phyloP scores from a whole-genome alignment of 345 rosid species.

The Eucalyptus sp. region DNA sequence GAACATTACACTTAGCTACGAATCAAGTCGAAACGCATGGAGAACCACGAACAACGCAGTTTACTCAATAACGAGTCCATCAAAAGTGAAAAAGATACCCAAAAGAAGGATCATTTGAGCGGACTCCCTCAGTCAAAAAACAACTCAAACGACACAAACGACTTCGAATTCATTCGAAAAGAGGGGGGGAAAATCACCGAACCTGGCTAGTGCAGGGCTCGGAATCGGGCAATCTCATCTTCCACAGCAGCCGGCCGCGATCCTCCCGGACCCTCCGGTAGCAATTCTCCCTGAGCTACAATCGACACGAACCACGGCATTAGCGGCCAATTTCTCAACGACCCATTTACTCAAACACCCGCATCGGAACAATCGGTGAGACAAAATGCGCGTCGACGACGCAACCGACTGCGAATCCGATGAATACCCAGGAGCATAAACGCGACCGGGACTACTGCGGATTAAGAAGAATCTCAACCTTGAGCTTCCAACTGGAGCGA shows the following conservation, averaged over 20 bases:
- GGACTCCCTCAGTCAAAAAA: background rate
- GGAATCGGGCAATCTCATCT: constrained; percentile 44
- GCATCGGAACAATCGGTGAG: background rate
- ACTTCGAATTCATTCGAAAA: background rate
- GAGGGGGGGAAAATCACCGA: background rate
- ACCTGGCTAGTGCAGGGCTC: constrained; percentile 45
- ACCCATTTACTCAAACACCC: background rate
- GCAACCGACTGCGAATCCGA: background rate
- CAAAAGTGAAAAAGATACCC: background rate
- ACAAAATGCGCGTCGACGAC: background rate
- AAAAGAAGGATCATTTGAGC: background rate
- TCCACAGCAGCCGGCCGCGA: constrained; percentile 68
- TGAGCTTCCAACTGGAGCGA: constrained; percentile 40
- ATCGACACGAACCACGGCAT: background rate
- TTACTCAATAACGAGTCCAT: background rate
- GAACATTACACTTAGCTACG: background rate
- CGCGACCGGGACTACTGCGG: background rate
- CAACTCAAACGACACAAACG: background rate
- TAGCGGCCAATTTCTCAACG: background rate
- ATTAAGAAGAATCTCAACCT: constrained; percentile 3
- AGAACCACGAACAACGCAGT: background rate
- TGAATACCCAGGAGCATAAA: background rate
- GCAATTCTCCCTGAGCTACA: constrained; percentile 70
- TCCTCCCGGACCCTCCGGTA: constrained; percentile 67
- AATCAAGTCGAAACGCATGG: background rate